A percentile compares a stretch with the other conserved stretches of the same genome.
phyloP scores from a whole-genome alignment of 2,329 filamentous ascomycete species.

The Stachybotrys chlorohalonatus region DNA sequence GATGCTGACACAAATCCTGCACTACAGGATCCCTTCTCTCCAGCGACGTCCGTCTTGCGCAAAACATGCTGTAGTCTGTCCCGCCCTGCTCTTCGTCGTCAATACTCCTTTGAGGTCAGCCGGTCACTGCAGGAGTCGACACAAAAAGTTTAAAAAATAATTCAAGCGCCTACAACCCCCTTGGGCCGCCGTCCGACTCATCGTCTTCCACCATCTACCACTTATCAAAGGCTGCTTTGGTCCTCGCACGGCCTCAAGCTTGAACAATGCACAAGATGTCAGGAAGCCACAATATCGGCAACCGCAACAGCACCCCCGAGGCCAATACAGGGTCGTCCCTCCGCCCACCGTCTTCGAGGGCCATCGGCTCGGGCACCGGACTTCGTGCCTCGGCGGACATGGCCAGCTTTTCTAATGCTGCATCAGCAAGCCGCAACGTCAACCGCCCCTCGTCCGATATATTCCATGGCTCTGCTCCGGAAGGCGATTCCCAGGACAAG shows the following conservation, averaged over 20 bases:
- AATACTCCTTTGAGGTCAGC: constrained; percentile 71
- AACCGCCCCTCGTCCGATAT: constrained; percentile 74
- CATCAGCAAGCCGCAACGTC: constrained; percentile 62
- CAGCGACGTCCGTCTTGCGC: constrained; percentile 12
- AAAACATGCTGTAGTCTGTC: constrained; percentile 22
- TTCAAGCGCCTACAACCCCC: background rate
- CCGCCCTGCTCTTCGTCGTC: constrained; percentile 17
- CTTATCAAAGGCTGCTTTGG: background rate
- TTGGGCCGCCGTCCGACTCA: constrained; percentile 6
- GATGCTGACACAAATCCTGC: background rate
- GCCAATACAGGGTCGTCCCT: constrained; percentile 73
- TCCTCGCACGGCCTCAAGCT: constrained; percentile 1
- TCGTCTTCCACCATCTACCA: constrained; percentile 5
- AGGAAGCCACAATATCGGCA: constrained; percentile 62
- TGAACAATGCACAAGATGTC: constrained; percentile 52
- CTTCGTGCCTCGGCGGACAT: constrained; percentile 95
- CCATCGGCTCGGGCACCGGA: constrained; percentile 70
- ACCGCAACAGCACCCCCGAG: constrained; percentile 96
- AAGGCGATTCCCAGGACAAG: constrained; percentile 79
- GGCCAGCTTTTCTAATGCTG: constrained; percentile 64
- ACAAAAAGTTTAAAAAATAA: constrained; percentile 7
- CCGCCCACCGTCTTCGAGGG: constrained; percentile 71
- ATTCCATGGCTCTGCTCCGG: constrained; percentile 72
- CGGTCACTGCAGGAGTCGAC: constrained; percentile 67
- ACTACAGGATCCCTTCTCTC: constrained; percentile 9